Percentiles rank a stretch among this genome's conserved stretches.
phyloP scores from a whole-genome alignment of 1,139 yeast species.

The Pichia sp. region DNA sequence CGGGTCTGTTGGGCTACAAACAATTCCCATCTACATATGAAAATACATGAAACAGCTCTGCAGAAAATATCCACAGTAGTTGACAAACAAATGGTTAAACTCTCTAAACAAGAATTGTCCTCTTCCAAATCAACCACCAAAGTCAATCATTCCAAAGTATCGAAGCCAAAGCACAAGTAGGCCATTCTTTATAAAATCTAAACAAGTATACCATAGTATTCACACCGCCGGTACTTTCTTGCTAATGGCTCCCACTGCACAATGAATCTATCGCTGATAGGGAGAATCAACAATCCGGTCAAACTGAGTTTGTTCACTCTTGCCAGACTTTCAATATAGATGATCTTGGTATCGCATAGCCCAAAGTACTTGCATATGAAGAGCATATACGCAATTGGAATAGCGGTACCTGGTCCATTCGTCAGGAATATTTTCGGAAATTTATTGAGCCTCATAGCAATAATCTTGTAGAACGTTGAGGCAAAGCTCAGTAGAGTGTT shows the following conservation, averaged over 20 bases:
- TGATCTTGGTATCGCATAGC: slow-evolving; percentile 45
- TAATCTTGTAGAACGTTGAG: slow-evolving; percentile 24
- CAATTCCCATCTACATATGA: slow-evolving; percentile 39
- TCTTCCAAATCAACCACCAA: too few species aligned
- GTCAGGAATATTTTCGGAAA: slow-evolving; percentile 52
- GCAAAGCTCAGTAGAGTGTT: slow-evolving; percentile 42
- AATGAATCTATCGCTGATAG: slow-evolving; percentile 65
- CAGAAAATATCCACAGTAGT: slow-evolving; percentile 47
- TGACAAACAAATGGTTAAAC: slow-evolving; percentile 48
- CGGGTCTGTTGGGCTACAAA: slow-evolving; percentile 65
- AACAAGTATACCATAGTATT: slow-evolving; percentile 71
- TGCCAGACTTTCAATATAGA: slow-evolving; percentile 86
- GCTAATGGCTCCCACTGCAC: slow-evolving; percentile 86
- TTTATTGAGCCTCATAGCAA: slow-evolving; percentile 1
- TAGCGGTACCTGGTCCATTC: slow-evolving; percentile 95
- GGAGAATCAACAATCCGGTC: slow-evolving; percentile 64
- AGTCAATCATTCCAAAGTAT: too few species aligned
- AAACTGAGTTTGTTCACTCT: slow-evolving; percentile 71
- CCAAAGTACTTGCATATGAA: slow-evolving; percentile 51
- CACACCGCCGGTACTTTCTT: slow-evolving; percentile 50
- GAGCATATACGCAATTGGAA: slow-evolving; percentile 62
- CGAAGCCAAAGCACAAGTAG: too few species aligned
- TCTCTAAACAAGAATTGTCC: slow-evolving; percentile 37
- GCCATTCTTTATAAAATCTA: too few species aligned
- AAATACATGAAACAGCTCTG: slow-evolving; percentile 15